Percentiles rank a stretch among this genome's conserved stretches.
Evolutionary conservation across 805 yeast genomes (phyloP).

Genomic region (Spathaspora sp.): DNA sequence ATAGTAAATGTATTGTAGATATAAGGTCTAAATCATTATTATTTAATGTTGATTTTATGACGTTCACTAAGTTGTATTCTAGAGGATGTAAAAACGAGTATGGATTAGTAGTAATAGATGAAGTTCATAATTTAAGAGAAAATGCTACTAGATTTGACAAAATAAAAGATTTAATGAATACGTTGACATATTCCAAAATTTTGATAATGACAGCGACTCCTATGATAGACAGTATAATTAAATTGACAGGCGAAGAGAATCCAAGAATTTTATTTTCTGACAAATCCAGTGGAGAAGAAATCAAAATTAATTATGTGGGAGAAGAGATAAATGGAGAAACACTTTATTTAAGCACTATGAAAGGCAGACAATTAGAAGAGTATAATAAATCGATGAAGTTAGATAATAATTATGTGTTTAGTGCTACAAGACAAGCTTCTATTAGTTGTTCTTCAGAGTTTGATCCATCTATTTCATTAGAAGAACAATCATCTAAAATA

Average conservation of each 20-base stretch:
- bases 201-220: background rate
- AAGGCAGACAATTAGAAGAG: background rate
- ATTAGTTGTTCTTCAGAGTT: background rate
- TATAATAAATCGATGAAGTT: background rate
- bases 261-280: background rate
- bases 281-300: background rate
- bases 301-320: background rate
- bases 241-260: background rate
- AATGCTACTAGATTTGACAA: background rate
- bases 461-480: background rate
- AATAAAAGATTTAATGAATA: background rate
- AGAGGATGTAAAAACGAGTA: background rate
- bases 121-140: background rate
- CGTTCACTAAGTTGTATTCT: background rate
- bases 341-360: background rate
- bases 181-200: background rate
- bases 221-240: constrained; percentile 1
- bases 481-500: constrained; percentile 1
- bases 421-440: background rate
- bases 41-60: background rate
- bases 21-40: background rate
- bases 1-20: background rate
- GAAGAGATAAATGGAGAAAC: background rate
- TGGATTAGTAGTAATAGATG: background rate
- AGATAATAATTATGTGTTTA: background rate